Evolutionary conservation across 1,284 basidiomycete species (phyloP).

Genomic region (Ceratobasidium sp.): DNA sequence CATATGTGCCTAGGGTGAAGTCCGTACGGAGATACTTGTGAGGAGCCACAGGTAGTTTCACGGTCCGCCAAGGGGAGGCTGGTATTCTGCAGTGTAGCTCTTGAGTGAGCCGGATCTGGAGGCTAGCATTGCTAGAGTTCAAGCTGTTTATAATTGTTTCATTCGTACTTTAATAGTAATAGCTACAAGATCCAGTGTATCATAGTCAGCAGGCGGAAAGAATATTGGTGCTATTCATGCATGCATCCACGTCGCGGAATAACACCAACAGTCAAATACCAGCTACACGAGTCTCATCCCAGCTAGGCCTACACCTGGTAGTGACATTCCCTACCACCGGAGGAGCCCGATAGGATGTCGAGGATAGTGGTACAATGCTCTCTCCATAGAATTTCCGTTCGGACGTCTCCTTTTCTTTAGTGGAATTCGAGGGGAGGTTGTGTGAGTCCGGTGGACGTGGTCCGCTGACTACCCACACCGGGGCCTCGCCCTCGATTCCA

Average conservation of each 20-base stretch:
- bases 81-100: no score
- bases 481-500: conserved; percentile 36
- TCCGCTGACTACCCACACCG: conserved; percentile 35
- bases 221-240: no score
- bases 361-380: conserved; percentile 1
- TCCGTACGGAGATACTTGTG: neutral
- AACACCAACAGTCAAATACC: conserved; percentile 4
- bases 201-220: no score
- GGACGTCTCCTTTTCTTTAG: neutral
- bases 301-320: conserved; percentile 13
- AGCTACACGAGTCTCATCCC: conserved; percentile 21
- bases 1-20: conserved; percentile 5
- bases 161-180: no score
- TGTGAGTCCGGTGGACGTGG: conserved; percentile 1
- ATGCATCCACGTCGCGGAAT: no score
- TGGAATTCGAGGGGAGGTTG: neutral
- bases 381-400: conserved; percentile 19
- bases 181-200: no score
- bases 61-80: no score
- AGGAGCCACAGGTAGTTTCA: no score
- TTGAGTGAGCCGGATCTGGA: no score
- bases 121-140: no score
- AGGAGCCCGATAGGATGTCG: neutral
- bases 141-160: no score
- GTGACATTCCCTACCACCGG: conserved; percentile 6